Percentiles rank a stretch among this genome's conserved stretches.
These are phyloP conservation scores for Ophiostoma angusticollis DNA, from an alignment of 2,329 filamentous ascomycete species.

Conservation along the genomic window DNA sequence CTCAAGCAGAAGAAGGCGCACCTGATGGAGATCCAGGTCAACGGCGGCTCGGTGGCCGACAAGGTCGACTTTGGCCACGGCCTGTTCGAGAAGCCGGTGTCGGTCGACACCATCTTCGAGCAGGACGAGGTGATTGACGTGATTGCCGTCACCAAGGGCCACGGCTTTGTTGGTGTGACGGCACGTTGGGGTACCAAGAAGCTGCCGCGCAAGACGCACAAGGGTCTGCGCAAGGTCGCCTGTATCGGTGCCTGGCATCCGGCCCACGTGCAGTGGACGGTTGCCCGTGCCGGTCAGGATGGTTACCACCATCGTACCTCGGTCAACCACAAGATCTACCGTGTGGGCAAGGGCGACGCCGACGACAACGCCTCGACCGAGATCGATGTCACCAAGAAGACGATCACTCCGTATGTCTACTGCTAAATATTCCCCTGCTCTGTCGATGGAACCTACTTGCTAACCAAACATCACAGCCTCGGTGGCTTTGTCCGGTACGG, in stretches of 20 bases:
- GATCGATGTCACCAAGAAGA: slow-evolving; percentile 97
- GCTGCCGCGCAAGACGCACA: slow-evolving; percentile 99
- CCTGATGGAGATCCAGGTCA: slow-evolving; percentile 99
- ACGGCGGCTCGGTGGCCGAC: slow-evolving; percentile 88
- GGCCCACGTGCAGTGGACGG: slow-evolving; percentile 99
- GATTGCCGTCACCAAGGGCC: slow-evolving; percentile 99
- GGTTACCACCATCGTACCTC: slow-evolving; percentile 99
- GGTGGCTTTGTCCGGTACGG: slow-evolving; percentile 99
- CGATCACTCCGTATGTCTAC: slow-evolving; percentile 94
- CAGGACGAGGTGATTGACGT: slow-evolving; percentile 99
- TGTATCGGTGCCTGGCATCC: slow-evolving; percentile 99
- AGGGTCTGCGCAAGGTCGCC: slow-evolving; percentile 99
- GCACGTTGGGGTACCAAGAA: slow-evolving; percentile 99
- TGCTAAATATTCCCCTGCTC: not conserved
- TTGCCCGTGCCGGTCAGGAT: slow-evolving; percentile 98
- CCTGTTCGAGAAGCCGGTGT: slow-evolving; percentile 98
- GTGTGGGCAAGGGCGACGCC: slow-evolving; percentile 83
- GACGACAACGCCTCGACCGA: slow-evolving; percentile 91
- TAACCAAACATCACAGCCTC: slow-evolving; percentile 46
- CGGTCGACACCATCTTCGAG: slow-evolving; percentile 91
- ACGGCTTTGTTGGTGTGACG: slow-evolving; percentile 96
- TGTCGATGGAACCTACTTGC: no score
- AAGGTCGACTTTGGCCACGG: slow-evolving; percentile 94
- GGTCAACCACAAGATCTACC: slow-evolving; percentile 99
- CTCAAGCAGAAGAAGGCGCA: slow-evolving; percentile 99